Evolutionary conservation across 306 rosid genomes (phyloP).

Genomic region (Oxytropis ochrocephala): DNA sequence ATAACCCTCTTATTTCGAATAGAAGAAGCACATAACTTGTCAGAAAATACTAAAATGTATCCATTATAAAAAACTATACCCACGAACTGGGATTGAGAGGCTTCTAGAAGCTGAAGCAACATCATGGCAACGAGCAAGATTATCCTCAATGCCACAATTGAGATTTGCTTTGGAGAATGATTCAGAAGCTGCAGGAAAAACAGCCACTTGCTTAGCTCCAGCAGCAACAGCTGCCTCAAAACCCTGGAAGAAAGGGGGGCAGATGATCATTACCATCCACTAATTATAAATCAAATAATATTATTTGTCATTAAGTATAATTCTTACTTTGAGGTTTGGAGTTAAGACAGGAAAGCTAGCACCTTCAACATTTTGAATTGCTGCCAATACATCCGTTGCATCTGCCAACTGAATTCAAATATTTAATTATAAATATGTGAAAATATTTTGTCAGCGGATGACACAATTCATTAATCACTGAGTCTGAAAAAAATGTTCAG

Average conservation of each 20-base stretch:
- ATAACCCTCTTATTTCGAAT: neutral
- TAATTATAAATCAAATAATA: neutral
- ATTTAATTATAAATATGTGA: slow-evolving; percentile 11
- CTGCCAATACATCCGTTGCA: slow-evolving; percentile 80
- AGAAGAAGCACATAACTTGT: neutral
- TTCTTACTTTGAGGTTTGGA: slow-evolving; percentile 78
- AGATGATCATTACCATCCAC: slow-evolving; percentile 14
- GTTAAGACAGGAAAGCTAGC: slow-evolving; percentile 76
- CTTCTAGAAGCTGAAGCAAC: slow-evolving; percentile 66
- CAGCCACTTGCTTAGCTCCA: slow-evolving; percentile 92
- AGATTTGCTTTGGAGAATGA: slow-evolving; percentile 81
- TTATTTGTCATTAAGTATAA: neutral
- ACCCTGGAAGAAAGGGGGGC: slow-evolving; percentile 50
- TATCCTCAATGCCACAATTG: slow-evolving; percentile 76
- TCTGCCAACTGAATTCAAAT: slow-evolving; percentile 67
- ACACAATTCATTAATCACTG: neutral
- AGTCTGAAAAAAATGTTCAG: neutral
- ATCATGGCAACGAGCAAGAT: slow-evolving; percentile 56
- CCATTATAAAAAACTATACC: slow-evolving; percentile 39
- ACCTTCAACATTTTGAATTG: slow-evolving; percentile 57
- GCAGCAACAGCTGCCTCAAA: slow-evolving; percentile 87
- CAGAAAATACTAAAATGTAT: neutral
- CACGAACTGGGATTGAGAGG: slow-evolving; percentile 76
- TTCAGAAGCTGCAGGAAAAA: slow-evolving; percentile 90
- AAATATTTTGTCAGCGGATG: neutral